Conservation (phyloP, 148 eudicot species). For the Rheum nobile region DNA sequence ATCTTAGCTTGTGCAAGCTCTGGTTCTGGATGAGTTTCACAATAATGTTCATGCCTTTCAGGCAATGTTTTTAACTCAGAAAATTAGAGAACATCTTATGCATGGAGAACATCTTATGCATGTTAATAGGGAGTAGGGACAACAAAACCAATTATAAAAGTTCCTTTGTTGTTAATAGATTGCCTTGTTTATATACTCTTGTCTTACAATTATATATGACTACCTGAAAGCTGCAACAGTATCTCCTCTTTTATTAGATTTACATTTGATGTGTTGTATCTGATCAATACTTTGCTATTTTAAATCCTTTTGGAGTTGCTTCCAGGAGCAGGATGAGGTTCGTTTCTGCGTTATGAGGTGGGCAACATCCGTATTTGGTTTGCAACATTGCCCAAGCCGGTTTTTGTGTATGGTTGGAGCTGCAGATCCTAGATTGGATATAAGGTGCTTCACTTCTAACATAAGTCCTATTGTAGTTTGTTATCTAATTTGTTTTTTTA, state of each 20-base stretch:
- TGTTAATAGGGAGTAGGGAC: neutral
- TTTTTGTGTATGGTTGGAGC: constrained; percentile 93
- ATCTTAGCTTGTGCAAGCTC: neutral
- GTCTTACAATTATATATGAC: neutral
- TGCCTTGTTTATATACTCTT: neutral
- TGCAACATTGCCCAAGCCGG: constrained; percentile 85
- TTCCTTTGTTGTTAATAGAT: neutral
- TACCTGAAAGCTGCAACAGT: neutral
- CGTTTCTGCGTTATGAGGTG: constrained; percentile 98
- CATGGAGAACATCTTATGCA: neutral
- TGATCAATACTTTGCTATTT: neutral
- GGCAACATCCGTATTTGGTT: constrained; percentile 81
- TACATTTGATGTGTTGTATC: neutral
- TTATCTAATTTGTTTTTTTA: neutral
- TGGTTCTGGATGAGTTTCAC: neutral
- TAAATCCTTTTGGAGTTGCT: constrained; percentile 6
- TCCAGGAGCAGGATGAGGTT: constrained; percentile 83
- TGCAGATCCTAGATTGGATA: constrained; percentile 82
- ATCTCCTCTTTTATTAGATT: neutral
- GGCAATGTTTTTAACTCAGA: constrained; percentile 12
- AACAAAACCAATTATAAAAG: neutral
- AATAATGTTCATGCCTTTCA: constrained; percentile 15
- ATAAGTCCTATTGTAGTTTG: neutral
- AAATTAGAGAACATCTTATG: no score
- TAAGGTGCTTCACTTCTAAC: constrained; percentile 39